These are phyloP conservation scores for Delphinella strobiligena DNA, from an alignment of 2,329 filamentous ascomycete species.

Conservation along the genomic window DNA sequence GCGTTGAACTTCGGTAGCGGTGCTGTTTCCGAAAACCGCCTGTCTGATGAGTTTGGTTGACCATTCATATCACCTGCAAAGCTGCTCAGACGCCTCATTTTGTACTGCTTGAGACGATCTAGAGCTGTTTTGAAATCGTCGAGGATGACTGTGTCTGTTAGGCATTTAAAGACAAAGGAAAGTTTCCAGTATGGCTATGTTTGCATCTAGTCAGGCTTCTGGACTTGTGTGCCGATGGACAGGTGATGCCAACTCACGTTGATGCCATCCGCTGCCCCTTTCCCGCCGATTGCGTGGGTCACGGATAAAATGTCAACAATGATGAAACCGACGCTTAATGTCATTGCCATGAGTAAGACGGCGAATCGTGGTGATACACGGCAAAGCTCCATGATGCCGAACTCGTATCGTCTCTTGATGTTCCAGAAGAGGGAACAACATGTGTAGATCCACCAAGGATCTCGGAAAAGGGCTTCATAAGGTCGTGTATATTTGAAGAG, in stretches of 20 bases:
- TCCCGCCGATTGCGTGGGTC: constrained; percentile 26
- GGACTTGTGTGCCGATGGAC: constrained; percentile 55
- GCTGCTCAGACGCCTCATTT: constrained; percentile 22
- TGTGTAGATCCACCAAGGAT: constrained; percentile 59
- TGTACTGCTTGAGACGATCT: constrained; percentile 34
- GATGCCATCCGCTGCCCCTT: constrained; percentile 35
- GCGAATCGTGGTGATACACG: constrained; percentile 52
- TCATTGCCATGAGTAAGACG: constrained; percentile 49
- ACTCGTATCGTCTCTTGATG: constrained; percentile 50
- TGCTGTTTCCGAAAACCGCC: not conserved
- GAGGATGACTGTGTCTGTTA: constrained; percentile 54
- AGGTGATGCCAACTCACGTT: constrained; percentile 56
- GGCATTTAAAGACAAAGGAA: constrained; percentile 25
- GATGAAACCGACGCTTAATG: constrained; percentile 48
- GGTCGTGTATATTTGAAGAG: constrained; percentile 32
- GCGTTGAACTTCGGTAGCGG: not conserved
- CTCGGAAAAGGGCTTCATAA: constrained; percentile 48
- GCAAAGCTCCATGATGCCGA: constrained; percentile 45
- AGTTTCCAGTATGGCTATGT: not conserved
- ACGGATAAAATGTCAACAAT: constrained; percentile 50
- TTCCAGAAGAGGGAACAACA: constrained; percentile 48
- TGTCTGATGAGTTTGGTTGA: constrained; percentile 3
- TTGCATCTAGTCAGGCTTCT: no score
- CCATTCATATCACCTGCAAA: not conserved
- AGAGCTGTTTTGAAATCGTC: constrained; percentile 55